phyloP scores from a whole-genome alignment of 495 filamentous ascomycete genomes.

The Friedmanniomyces simplex region DNA sequence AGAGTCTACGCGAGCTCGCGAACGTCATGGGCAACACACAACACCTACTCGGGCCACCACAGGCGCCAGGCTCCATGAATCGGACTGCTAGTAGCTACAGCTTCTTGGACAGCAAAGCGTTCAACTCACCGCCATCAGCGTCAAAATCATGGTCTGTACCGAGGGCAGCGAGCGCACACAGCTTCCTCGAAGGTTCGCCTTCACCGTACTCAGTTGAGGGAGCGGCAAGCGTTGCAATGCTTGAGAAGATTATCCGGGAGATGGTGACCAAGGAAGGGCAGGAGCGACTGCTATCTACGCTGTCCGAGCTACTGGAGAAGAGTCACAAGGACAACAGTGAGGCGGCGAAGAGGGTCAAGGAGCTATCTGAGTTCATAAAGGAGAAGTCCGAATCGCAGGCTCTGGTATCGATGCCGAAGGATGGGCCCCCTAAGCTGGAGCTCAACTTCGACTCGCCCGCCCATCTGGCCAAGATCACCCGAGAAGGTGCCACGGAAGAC shows the following conservation, averaged over 20 bases:
- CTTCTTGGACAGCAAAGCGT: constrained; percentile 59
- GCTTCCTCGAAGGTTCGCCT: constrained; percentile 72
- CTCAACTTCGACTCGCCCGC: constrained; percentile 36
- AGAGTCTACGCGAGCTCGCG: constrained; percentile 75
- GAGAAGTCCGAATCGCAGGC: constrained; percentile 50
- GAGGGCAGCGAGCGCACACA: constrained; percentile 71
- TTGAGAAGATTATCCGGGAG: constrained; percentile 89
- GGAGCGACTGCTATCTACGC: constrained; percentile 56
- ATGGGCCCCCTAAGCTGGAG: constrained; percentile 35
- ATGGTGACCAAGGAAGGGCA: constrained; percentile 96
- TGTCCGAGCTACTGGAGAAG: constrained; percentile 57
- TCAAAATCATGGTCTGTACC: constrained; percentile 66
- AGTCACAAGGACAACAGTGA: constrained; percentile 47
- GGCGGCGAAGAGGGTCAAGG: constrained; percentile 71
- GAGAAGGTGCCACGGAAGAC: constrained; percentile 21
- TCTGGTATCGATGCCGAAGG: constrained; percentile 33
- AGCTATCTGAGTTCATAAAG: constrained; percentile 66
- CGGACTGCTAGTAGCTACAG: constrained; percentile 21
- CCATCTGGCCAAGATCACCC: constrained; percentile 32
- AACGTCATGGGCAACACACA: constrained; percentile 22
- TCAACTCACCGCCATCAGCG: constrained; percentile 48
- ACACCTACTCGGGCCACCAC: constrained; percentile 11
- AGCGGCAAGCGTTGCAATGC: constrained; percentile 67
- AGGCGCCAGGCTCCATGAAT: constrained; percentile 2
- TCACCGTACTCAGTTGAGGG: constrained; percentile 60